Evolutionary conservation across 148 eudicot species (phyloP), one percentile per base, ranked within the genome.

Genomic region (Vaccinium darrowii): DNA sequence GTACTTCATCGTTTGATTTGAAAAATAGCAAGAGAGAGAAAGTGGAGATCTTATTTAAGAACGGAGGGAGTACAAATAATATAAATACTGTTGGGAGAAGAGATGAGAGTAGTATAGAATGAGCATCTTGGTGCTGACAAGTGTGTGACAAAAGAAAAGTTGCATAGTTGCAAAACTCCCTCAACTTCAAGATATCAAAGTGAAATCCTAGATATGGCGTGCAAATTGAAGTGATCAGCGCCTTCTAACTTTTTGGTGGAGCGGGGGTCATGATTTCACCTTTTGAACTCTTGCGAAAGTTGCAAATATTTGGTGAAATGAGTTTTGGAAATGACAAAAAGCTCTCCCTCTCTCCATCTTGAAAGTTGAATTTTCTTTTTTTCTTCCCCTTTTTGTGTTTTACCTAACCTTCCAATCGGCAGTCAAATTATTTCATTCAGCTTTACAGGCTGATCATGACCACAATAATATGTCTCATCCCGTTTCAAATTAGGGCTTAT

Each of bases 221-320:
- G 39, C 73, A 67, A 67, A 67, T 25, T 25, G 73, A 67, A 67
- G 73, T 25, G 25, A 25, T 67, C 73, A 67, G 12, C 10, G 12
- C 73, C 15, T 67, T 67, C 36, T 67, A 67, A 25, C 73, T 65
- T 67, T 67, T 67, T 67, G 73, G 73, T 67, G 73, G 73, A 23
- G 73, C 73, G 27, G 36, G 39, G 73, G 73, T 18, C 73, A 67
- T 67, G 5, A 67, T 67, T 67, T 67, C 25, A 67, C 36, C 73
- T 65, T 65, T 65, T 65, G 72, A 65, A 65, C 30, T 3, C 33
- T 67, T 27, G 73, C 11, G 73, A 67, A 67, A 67, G 73, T 25
- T 10, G 0, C 16, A 23, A 65, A 67, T 67, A 1, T n/a, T n/a
- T 63, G 12, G 23, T 21, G 67, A 15, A 8, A 65, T 65, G 36